Evolutionary conservation across 768 basidiomycete genomes (phyloP), one percentile per base, ranked within the genome.

Genomic region (Lactifluus piperatus): DNA sequence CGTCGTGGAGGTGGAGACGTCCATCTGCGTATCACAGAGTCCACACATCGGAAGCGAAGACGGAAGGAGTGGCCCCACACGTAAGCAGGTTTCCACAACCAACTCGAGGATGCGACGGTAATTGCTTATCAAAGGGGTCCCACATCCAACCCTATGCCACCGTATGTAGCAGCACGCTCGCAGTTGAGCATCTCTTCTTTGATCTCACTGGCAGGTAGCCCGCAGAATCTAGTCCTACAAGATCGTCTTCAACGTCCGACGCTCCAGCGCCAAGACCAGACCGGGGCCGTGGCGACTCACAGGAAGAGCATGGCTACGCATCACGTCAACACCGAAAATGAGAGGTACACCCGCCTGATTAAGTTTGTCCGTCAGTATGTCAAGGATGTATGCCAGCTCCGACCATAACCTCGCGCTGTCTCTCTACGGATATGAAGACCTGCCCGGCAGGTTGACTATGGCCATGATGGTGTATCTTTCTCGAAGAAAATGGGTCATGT

Each of bases 61-160:
- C 43, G 32, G 7, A 26, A 10, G 47, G 16, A 37, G 51, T 2
- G 20, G 41, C n/a, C 81, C 53, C 71, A 84, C 78, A 80, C 76
- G 65, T 85, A 86, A 8, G 47, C 77, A 72, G 45, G 82, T 88
- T 68, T 89, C 3, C n/a, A 85, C 85, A 54, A 87, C 77, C 65
- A 80, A 86, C 27, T 86, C 87, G 67, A 86, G 83, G 50, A 88
- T 74, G 59, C 84, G 84, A 56, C 81, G 79, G 64, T 80, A 83
- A 18, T 18, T 64, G 86, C 70, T 78, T 84, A 74, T 77, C 78
- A 71, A 90, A 87, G 3, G 86, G 73, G 54, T 81, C 3, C 78
- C 20, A 73, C 69, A 39, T 77, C 75, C 6, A 68, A 47, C 13
- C 48, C 58, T 14, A 10, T 68, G 24, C 71, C 71, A 13, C 75